Evolutionary conservation across 2,329 filamentous ascomycete genomes (phyloP).

Genomic region (Paracoccidioides lutzii): DNA sequence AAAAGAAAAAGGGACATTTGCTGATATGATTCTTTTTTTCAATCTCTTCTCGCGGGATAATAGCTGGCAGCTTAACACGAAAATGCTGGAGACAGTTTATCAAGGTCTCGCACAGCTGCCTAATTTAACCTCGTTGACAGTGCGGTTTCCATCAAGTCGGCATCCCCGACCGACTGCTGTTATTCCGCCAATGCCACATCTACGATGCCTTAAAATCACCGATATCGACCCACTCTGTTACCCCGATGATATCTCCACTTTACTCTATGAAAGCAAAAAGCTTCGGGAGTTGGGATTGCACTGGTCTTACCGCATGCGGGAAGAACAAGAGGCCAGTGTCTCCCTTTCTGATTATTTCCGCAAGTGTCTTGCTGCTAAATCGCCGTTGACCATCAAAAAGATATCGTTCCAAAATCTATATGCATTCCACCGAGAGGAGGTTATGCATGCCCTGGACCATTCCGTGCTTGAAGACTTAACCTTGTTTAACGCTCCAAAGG

Average conservation of each 20-base stretch:
- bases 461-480: constrained; percentile 36
- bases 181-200: constrained; percentile 44
- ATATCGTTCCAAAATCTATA: constrained; percentile 47
- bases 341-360: constrained; percentile 44
- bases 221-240: constrained; percentile 53
- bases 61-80: constrained; percentile 49
- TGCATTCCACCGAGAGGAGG: constrained; percentile 37
- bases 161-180: constrained; percentile 44
- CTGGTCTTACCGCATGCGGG: constrained; percentile 50
- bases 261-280: constrained; percentile 42
- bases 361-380: constrained; percentile 37
- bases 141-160: constrained; percentile 44
- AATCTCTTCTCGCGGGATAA: neutral
- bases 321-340: constrained; percentile 44
- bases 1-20: neutral
- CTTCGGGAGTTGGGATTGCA: constrained; percentile 45
- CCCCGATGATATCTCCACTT: constrained; percentile 47
- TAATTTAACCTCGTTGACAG: constrained; percentile 40
- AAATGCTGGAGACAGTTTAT: constrained; percentile 47
- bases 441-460: constrained; percentile 34
- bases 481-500: constrained; percentile 40
- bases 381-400: constrained; percentile 37
- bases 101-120: constrained; percentile 40
- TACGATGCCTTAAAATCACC: constrained; percentile 41
- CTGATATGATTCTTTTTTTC: neutral